These are phyloP conservation scores for Marvania coccoides DNA, from an alignment of 139 green algal genomes.

Conservation along the genomic window DNA sequence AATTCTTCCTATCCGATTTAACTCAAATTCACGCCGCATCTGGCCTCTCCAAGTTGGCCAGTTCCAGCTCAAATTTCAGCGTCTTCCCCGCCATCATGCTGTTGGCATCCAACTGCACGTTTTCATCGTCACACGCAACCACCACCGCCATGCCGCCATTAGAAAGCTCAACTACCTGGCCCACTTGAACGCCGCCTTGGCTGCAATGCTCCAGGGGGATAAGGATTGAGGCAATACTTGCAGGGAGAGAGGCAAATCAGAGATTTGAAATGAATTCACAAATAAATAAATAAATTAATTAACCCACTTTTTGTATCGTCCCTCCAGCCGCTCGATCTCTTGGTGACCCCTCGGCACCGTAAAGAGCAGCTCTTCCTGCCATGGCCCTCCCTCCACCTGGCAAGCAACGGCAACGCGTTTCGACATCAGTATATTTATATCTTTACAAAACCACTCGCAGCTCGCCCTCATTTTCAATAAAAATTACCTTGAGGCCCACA, in stretches of 20 bases:
- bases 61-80: conserved; percentile 62
- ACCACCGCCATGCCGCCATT: conserved; percentile 67
- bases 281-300: neutral
- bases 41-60: conserved; percentile 42
- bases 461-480: too few relatives aligned
- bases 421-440: neutral
- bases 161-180: conserved; percentile 65
- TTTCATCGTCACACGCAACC: conserved; percentile 32
- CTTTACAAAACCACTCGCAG: conserved; percentile 27
- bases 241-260: neutral
- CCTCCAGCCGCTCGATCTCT: conserved; percentile 69
- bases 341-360: conserved; percentile 62
- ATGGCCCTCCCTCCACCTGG: conserved; percentile 66
- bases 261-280: neutral
- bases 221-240: neutral
- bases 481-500: conserved; percentile 35
- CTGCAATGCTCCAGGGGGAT: conserved; percentile 29
- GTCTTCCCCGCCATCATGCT: conserved; percentile 73
- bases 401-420: neutral
- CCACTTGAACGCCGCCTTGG: conserved; percentile 58
- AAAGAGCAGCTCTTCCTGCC: conserved; percentile 76
- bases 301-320: conserved; percentile 75
- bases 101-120: conserved; percentile 75
- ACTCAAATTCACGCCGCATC: neutral
- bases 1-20: neutral